Conservation (phyloP, 495 filamentous ascomycete species). For the Acidomyces sp. region DNA sequence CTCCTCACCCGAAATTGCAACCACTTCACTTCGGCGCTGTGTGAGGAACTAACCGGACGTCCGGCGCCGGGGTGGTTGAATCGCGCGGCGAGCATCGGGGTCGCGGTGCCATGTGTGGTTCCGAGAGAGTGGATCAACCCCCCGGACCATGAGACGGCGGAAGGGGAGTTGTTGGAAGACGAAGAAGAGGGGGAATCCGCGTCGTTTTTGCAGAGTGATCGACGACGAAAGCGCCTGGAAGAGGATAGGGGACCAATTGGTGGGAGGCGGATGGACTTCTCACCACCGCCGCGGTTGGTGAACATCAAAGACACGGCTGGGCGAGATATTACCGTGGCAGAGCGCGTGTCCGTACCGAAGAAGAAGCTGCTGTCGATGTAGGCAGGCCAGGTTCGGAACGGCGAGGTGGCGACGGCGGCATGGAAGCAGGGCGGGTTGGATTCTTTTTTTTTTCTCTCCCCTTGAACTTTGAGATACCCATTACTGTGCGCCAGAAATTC, state of each 20-base stretch:
- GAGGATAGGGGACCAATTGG: conserved; percentile 2
- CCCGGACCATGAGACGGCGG: conserved; percentile 57
- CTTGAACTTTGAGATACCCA: too few species aligned
- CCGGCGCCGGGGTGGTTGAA: conserved; percentile 60
- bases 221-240: conserved; percentile 8
- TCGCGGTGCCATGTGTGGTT: conserved; percentile 65
- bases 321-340: conserved; percentile 20
- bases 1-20: conserved; percentile 71
- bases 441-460: too few species aligned
- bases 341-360: conserved; percentile 24
- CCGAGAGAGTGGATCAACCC: conserved; percentile 66
- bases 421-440: too few species aligned
- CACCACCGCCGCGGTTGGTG: conserved; percentile 16
- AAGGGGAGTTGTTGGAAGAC: conserved; percentile 52
- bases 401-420: too few species aligned
- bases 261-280: background rate
- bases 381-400: too few species aligned
- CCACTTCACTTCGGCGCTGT: conserved; percentile 63
- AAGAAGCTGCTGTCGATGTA: too few species aligned
- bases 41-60: conserved; percentile 47
- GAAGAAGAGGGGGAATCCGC: conserved; percentile 37
- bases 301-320: conserved; percentile 20
- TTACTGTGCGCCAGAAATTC: too few species aligned
- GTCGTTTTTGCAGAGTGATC: conserved; percentile 33
- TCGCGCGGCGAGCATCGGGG: conserved; percentile 63